phyloP scores from a whole-genome alignment of 164 flowering plant genomes.

The Berberis vulgaris region DNA sequence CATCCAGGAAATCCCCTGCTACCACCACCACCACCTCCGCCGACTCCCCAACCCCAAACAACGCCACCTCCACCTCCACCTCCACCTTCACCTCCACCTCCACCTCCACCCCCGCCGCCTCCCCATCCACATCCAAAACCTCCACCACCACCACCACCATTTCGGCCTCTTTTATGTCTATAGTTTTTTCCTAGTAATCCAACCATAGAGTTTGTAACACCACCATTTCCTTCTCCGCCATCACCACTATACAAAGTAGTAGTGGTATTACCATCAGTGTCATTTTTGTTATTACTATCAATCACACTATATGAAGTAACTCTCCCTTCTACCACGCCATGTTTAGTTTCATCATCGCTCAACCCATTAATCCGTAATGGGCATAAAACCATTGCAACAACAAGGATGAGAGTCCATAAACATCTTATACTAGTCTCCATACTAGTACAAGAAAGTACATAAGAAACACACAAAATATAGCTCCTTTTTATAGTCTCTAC shows the following conservation, averaged over 20 bases:
- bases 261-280: background rate
- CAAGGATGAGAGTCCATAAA: constrained; percentile 13
- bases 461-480: too few relatives aligned
- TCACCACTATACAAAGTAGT: constrained; percentile 1
- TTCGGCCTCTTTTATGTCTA: background rate
- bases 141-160: constrained; percentile 6
- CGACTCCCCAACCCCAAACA: background rate
- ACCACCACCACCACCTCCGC: background rate
- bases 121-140: constrained; percentile 6
- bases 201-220: background rate
- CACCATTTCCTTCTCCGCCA: constrained; percentile 6
- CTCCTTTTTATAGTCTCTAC: too few relatives aligned
- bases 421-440: background rate
- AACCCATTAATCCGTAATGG: constrained; percentile 8
- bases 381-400: background rate
- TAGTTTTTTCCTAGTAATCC: too few relatives aligned
- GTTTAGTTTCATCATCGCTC: background rate
- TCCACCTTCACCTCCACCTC: constrained; percentile 7
- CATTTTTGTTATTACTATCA: background rate
- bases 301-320: constrained; percentile 5
- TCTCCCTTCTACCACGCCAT: background rate
- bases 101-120: constrained; percentile 8
- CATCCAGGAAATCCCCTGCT: background rate
- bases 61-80: background rate
- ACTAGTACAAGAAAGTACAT: background rate